Evolutionary conservation across 176 grass and related monocot species (phyloP).

Genomic region (Rhipidocladum racemiflorum): DNA sequence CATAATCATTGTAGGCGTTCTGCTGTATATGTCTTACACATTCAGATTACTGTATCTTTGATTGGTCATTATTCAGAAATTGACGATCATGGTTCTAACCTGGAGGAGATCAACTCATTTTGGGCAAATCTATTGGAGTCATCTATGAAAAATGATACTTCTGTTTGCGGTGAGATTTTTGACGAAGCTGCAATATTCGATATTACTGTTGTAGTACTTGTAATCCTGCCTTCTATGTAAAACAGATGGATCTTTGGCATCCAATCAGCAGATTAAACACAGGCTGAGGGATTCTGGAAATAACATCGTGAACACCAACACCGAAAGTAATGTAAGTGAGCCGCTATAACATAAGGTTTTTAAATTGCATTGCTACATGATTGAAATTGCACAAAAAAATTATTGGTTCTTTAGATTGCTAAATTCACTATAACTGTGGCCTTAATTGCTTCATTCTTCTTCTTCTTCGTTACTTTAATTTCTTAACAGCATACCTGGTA

Average conservation of each 20-base stretch:
- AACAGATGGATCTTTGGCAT: constrained; percentile 43
- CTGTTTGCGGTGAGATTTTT: constrained; percentile 22
- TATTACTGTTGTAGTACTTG: constrained; percentile 7
- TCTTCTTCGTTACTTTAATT: background rate
- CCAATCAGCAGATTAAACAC: constrained; percentile 28
- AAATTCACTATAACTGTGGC: background rate
- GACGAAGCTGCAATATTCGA: constrained; percentile 2
- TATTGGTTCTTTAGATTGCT: constrained; percentile 9
- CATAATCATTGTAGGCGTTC: background rate
- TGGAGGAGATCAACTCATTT: constrained; percentile 49
- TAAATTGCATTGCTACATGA: constrained; percentile 16
- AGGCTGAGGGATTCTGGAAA: constrained; percentile 37
- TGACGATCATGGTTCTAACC: constrained; percentile 58
- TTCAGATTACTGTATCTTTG: constrained; percentile 14
- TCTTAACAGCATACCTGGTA: background rate
- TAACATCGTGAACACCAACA: constrained; percentile 9
- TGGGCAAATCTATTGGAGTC: constrained; percentile 80
- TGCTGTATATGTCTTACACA: constrained; percentile 1
- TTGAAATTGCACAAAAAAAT: background rate
- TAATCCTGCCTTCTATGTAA: constrained; percentile 37
- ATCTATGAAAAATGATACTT: constrained; percentile 42
- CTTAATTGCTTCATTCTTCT: constrained; percentile 10
- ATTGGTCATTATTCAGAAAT: constrained; percentile 42
- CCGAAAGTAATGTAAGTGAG: constrained; percentile 46
- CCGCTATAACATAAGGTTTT: constrained; percentile 2